Evolutionary conservation across 73 alveolate species (phyloP).

Genomic region (Tetrahymena borealis): DNA sequence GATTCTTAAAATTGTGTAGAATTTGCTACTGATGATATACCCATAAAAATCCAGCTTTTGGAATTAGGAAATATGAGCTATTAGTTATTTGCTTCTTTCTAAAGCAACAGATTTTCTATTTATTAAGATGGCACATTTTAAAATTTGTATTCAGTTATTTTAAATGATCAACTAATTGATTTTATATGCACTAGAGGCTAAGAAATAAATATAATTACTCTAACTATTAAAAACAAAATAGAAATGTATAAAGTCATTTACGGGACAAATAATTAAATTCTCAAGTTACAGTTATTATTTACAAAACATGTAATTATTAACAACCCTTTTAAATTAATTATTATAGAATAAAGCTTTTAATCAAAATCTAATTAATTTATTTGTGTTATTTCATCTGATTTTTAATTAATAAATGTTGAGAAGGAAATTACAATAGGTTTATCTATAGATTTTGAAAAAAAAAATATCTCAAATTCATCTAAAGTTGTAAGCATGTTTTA

Average conservation of each 20-base stretch:
- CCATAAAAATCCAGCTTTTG: neutral
- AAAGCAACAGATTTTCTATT: neutral
- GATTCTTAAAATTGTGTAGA: neutral
- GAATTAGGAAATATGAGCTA: neutral
- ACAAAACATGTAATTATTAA: too few relatives aligned
- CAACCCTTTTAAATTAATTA: too few relatives aligned
- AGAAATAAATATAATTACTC: too few relatives aligned
- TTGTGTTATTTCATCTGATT: neutral
- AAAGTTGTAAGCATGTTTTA: neutral
- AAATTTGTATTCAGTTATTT: too few relatives aligned
- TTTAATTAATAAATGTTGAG: neutral
- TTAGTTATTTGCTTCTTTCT: neutral
- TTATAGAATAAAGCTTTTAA: neutral
- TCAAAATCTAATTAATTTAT: neutral
- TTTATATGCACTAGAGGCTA: too few relatives aligned
- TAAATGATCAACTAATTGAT: too few relatives aligned
- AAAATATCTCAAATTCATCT: neutral
- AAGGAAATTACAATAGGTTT: neutral
- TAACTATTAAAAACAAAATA: too few relatives aligned
- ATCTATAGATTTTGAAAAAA: neutral
- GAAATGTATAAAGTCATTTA: too few relatives aligned
- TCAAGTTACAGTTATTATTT: too few relatives aligned
- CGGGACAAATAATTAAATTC: too few relatives aligned
- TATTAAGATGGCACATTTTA: neutral
- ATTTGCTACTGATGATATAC: neutral